These are phyloP conservation scores for Wickerhamomyces silvicola DNA, from an alignment of 805 yeast genomes.

Conservation along the genomic window DNA sequence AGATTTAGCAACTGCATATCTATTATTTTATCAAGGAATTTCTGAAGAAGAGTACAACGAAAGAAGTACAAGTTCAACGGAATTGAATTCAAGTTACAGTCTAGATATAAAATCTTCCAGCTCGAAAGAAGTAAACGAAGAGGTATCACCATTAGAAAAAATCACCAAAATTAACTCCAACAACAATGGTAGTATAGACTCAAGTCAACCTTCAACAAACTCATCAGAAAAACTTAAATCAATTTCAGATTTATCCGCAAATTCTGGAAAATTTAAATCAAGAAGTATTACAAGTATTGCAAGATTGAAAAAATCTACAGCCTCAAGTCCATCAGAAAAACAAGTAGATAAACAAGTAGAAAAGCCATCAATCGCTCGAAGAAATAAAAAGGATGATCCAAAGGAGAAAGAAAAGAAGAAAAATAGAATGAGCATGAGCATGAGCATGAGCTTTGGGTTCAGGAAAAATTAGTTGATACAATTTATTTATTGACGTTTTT, in stretches of 20 bases:
- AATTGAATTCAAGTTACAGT: slow-evolving; percentile 9
- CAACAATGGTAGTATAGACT: slow-evolving; percentile 12
- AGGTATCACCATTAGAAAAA: slow-evolving; percentile 17
- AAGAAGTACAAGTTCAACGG: slow-evolving; percentile 1
- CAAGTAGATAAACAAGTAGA: not conserved
- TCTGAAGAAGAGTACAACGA: slow-evolving; percentile 27
- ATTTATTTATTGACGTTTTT: no score
- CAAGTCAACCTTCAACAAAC: slow-evolving; percentile 12
- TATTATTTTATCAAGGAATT: slow-evolving; percentile 71
- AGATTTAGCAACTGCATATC: slow-evolving; percentile 87
- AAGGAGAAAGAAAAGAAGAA: slow-evolving; percentile 7
- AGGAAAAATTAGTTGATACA: slow-evolving; percentile 5
- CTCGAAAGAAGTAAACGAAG: slow-evolving; percentile 6
- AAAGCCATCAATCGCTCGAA: slow-evolving; percentile 3
- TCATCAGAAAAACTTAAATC: slow-evolving; percentile 10
- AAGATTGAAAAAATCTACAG: not conserved
- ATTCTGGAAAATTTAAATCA: slow-evolving; percentile 1
- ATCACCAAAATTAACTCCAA: slow-evolving; percentile 9
- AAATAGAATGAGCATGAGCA: slow-evolving; percentile 21
- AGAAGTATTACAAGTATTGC: slow-evolving; percentile 1
- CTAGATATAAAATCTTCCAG: slow-evolving; percentile 3
- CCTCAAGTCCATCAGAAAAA: not conserved
- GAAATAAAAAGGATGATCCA: slow-evolving; percentile 2
- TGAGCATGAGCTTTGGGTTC: slow-evolving; percentile 20
- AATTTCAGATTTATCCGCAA: slow-evolving; percentile 2